Base-by-base conservation (phyloP, 345 rosid species). In the Acer yangbiense region DNA sequence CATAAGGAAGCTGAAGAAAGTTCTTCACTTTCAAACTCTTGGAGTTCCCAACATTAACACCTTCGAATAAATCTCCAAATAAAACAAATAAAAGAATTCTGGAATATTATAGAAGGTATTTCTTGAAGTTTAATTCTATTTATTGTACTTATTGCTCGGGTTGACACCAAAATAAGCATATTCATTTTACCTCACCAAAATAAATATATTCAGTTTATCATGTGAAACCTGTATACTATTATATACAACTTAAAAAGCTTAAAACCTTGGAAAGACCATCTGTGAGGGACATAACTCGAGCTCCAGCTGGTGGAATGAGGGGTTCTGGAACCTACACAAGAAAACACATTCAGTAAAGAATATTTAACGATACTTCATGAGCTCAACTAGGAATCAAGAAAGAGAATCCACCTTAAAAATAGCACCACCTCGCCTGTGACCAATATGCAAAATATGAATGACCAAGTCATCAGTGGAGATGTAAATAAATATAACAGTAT, bases 241-340 rank as follows among this genome's bases (percentile, higher is more conserved):
- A 23, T 41, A 57, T n/a, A 77, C 62, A 60, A 76, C 32, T 65
- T 41, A 70, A 29, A 58, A 39, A 50, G 71, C n/a, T 43, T 54
- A 54, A 39, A 73, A 93, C 97, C 98, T 95, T 92, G 61, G 97
- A 90, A 82, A 92, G 95, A 77, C 95, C 97, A 88, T 95, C 97
- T 58, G 91, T 90, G 58, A 95, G 92, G 76, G 98, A 95, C 98
- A 95, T 95, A 73, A 95, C 86, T 78, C 95, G 82, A 13, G 98
- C 98, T 72, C 98, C 98, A 55, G 88, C 91, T 76, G 90, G 88
- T 46, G 99, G 94, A 81, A 95, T 92, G 66, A 95, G 94, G 44
- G 94, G 90, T 75, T 92, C 94, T 29, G 98, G 97, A 84, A 93
- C 90, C 98, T 95, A 78, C 73, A 85, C 25, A 55, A 63, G 81